Conservation (phyloP, 106 monocot species). For the Phalaenopsis equestris region DNA sequence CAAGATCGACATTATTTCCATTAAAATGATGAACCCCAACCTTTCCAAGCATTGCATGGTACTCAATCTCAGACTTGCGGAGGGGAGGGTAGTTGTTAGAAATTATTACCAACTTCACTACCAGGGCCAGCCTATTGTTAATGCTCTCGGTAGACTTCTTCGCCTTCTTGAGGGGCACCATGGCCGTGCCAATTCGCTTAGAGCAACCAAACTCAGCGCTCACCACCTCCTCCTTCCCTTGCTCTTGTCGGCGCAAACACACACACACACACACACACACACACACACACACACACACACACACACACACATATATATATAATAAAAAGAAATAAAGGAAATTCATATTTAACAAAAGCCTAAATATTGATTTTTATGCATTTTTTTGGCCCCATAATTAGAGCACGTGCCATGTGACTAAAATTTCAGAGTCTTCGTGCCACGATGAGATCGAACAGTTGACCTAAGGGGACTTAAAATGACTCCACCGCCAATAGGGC, state of each 20-base stretch:
- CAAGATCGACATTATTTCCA: constrained; percentile 31
- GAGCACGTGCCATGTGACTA: too few relatives aligned
- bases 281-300: too few relatives aligned
- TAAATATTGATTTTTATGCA: too few relatives aligned
- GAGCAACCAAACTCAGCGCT: background rate
- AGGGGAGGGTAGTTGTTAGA: constrained; percentile 76
- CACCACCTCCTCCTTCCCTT: background rate
- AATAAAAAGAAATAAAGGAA: too few relatives aligned
- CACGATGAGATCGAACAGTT: too few relatives aligned
- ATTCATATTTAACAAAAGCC: too few relatives aligned
- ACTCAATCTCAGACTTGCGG: constrained; percentile 66
- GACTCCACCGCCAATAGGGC: too few relatives aligned
- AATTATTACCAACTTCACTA: constrained; percentile 63
- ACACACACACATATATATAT: too few relatives aligned
- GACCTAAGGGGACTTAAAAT: too few relatives aligned
- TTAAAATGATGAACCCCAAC: constrained; percentile 72
- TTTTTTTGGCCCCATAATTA: too few relatives aligned
- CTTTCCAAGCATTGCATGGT: constrained; percentile 74
- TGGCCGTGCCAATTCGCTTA: background rate
- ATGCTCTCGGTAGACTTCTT: constrained; percentile 60
- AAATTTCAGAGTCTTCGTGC: too few relatives aligned
- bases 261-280: too few relatives aligned
- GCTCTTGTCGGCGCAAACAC: background rate
- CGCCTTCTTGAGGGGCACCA: constrained; percentile 19
- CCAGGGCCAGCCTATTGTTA: constrained; percentile 59